Evolutionary conservation across 768 basidiomycete genomes (phyloP), one percentile per base, ranked within the genome.

Genomic region (Suillus hirtellus): DNA sequence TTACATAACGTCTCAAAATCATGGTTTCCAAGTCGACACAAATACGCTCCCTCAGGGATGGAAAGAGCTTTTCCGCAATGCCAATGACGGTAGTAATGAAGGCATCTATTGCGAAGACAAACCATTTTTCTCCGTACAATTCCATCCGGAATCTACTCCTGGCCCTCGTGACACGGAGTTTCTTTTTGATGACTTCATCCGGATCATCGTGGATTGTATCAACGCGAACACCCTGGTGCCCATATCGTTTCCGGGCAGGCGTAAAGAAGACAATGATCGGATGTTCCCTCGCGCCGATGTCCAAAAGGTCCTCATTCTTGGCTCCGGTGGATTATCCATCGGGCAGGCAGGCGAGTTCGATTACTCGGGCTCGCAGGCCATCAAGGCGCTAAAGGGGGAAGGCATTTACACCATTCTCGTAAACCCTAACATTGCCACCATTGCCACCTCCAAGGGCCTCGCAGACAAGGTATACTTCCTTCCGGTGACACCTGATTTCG

Each of bases 391-490:
- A 68, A 99, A 99, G 79, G 94, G 94, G 74, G 97, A 99, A 75
- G 97, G 97, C 40, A 99, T 99, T 72, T 99, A 97, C 79, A 99
- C 97, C 64, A 95, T 99, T 77, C 88, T 99, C 75, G 87, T 99
- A 70, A 99, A 99, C 78, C 96, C 97, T 34, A 99, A 99, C 78
- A 99, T 99, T 69, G 97, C 97, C 24, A 99, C 97, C 44, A 99
- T 98, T 69, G 95, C 95, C 52, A 97, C 95, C 1, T 96, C 94
- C 55, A 95, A 95, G 70, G 96, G 97, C 65, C 86, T 99, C 59
- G 97, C 97, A 27, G 97, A 99, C 82, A 99, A 99, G 77, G 96
- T 99, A 56, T 99, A 99, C 82, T 99, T 99, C 86, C 84, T 99
- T 11, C 97, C 97, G 53, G 97, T 99, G 62, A 99, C 93, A 14